Percentiles rank a stretch among this genome's conserved stretches.
These are phyloP conservation scores for Camellia oleifera DNA, from an alignment of 179 eudicot species.

Conservation along the genomic window DNA sequence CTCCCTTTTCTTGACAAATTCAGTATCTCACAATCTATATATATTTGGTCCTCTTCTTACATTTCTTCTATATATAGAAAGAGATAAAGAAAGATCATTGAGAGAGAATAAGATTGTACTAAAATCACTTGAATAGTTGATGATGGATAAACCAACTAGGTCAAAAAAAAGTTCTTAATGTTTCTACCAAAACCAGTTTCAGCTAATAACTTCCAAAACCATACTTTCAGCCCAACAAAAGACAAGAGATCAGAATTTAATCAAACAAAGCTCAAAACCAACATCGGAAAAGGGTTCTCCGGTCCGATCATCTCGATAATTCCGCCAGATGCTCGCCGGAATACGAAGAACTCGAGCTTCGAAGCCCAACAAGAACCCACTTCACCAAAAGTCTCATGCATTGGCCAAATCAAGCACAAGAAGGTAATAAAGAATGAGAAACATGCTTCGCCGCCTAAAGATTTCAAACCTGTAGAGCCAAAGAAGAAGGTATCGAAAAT, in stretches of 20 bases:
- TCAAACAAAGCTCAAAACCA: constrained; percentile 16
- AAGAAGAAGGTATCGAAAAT: constrained; percentile 10
- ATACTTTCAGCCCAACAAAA: constrained; percentile 57
- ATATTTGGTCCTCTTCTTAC: not conserved
- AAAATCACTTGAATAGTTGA: constrained; percentile 32
- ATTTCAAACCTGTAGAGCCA: not conserved
- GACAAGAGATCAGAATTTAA: constrained; percentile 13
- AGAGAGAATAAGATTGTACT: not conserved
- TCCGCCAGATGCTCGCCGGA: constrained; percentile 60
- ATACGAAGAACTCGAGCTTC: constrained; percentile 28
- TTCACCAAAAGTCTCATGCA: constrained; percentile 85
- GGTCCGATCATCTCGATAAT: constrained; percentile 53
- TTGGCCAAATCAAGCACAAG: constrained; percentile 81
- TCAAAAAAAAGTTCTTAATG: constrained; percentile 47
- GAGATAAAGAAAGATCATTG: not conserved
- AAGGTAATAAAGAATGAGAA: constrained; percentile 10
- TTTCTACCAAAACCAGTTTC: constrained; percentile 53
- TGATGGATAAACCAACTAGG: not conserved
- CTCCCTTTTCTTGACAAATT: not conserved
- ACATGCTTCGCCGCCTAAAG: not conserved
- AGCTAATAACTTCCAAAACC: constrained; percentile 49
- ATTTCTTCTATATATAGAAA: not conserved
- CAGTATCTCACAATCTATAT: not conserved
- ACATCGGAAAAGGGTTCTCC: constrained; percentile 44
- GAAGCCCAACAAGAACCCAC: constrained; percentile 57